Conservation (phyloP, 176 grass and related monocot species). For the barley (Hordeum vulgare) region MorexV3_pseudomolecules_assembly NC_058522.1:13764069-13764568, state of each 20-base stretch:
- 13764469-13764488: slow-evolving; percentile 15
- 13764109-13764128: neutral
- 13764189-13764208: accelerated
- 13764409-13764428: neutral
- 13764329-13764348: neutral
- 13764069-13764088: slow-evolving; percentile 30
- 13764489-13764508: neutral
- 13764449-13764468: slow-evolving; percentile 32
- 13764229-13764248: neutral
- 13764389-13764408: neutral
- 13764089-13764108: too few relatives aligned
- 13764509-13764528: too few relatives aligned
- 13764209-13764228: accelerated
- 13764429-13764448: slow-evolving; percentile 14
- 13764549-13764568: neutral
- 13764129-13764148: neutral
- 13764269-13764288: neutral
- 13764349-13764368: accelerated
- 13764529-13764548: neutral
- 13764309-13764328: neutral
- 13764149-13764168: accelerated
- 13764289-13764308: neutral
- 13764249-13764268: neutral
- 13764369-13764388: accelerated
- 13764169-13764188: neutral